phyloP scores from a whole-genome alignment of 2,329 filamentous ascomycete genomes.

The Colletotrichum karsti region DNA sequence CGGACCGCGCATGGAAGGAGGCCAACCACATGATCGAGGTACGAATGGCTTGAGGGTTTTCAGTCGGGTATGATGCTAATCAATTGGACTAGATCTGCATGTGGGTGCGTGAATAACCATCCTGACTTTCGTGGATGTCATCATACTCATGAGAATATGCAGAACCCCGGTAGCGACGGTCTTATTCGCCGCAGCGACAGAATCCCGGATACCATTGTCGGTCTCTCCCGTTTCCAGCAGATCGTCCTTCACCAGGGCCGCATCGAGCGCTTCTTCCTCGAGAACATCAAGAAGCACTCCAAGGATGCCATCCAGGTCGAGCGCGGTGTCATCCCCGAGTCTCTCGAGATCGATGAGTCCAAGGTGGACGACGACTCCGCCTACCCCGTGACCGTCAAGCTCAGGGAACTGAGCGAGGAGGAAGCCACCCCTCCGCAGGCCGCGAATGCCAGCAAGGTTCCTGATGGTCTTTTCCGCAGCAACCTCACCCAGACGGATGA shows the following conservation, averaged over 20 bases:
- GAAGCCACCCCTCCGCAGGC: conserved; percentile 57
- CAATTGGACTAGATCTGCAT: conserved; percentile 11
- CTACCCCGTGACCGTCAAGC: conserved; percentile 68
- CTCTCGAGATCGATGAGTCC: conserved; percentile 61
- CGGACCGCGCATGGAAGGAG: conserved; percentile 70
- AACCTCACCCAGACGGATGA: conserved; percentile 67
- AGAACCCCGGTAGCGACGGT: conserved; percentile 70
- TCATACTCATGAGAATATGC: conserved; percentile 37
- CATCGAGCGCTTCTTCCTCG: conserved; percentile 73
- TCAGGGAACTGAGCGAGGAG: conserved; percentile 65
- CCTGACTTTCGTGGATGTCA: background rate
- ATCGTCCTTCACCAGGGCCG: conserved; percentile 76
- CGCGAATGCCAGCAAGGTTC: conserved; percentile 45
- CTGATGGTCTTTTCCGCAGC: conserved; percentile 67
- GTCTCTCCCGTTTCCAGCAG: conserved; percentile 70
- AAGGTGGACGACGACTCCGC: conserved; percentile 56
- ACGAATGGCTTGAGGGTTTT: conserved; percentile 25
- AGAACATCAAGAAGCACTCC: conserved; percentile 64
- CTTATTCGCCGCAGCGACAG: conserved; percentile 65
- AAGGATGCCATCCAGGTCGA: conserved; percentile 62
- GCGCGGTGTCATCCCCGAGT: conserved; percentile 65
- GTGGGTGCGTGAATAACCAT: conserved; percentile 17
- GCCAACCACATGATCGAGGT: conserved; percentile 76
- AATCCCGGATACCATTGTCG: conserved; percentile 69
- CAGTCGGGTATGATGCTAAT: conserved; percentile 20